These are phyloP conservation scores for Aureobasidium melanogenum DNA, from an alignment of 2,329 filamentous ascomycete genomes.

Conservation along the genomic window DNA sequence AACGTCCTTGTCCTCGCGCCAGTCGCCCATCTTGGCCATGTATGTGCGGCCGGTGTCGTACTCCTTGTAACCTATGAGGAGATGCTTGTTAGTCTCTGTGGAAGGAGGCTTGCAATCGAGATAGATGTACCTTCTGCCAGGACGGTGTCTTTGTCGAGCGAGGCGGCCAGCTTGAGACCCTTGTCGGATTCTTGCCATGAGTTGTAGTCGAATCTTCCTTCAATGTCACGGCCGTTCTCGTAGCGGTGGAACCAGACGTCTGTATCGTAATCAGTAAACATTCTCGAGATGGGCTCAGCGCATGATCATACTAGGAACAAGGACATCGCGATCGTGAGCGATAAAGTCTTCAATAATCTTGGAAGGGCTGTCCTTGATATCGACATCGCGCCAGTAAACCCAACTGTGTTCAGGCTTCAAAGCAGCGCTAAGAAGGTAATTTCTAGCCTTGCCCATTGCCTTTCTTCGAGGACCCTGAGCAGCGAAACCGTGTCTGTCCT, in stretches of 20 bases:
- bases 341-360: conserved; percentile 92
- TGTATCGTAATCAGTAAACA: conserved; percentile 29
- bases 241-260: conserved; percentile 98
- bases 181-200: conserved; percentile 95
- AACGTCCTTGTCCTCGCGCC: conserved; percentile 82
- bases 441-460: conserved; percentile 80
- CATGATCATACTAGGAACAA: conserved; percentile 74
- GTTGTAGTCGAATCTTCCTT: conserved; percentile 98
- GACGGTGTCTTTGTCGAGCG: conserved; percentile 69
- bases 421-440: conserved; percentile 77
- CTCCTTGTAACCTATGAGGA: conserved; percentile 68
- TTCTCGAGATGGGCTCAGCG: background rate
- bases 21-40: conserved; percentile 86
- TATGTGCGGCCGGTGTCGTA: conserved; percentile 84
- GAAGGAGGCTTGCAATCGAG: background rate
- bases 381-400: conserved; percentile 98
- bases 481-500: conserved; percentile 75
- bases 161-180: conserved; percentile 63
- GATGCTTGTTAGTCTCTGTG: conserved; percentile 5
- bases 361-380: conserved; percentile 83
- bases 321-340: conserved; percentile 81
- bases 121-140: conserved; percentile 70
- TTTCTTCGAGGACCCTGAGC: conserved; percentile 86
- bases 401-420: conserved; percentile 92
- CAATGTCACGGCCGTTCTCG: conserved; percentile 67